A percentile compares a stretch with the other conserved stretches of the same genome.
Evolutionary conservation across 106 monocot species (phyloP).

Genomic region (Cymbidium sinense): DNA sequence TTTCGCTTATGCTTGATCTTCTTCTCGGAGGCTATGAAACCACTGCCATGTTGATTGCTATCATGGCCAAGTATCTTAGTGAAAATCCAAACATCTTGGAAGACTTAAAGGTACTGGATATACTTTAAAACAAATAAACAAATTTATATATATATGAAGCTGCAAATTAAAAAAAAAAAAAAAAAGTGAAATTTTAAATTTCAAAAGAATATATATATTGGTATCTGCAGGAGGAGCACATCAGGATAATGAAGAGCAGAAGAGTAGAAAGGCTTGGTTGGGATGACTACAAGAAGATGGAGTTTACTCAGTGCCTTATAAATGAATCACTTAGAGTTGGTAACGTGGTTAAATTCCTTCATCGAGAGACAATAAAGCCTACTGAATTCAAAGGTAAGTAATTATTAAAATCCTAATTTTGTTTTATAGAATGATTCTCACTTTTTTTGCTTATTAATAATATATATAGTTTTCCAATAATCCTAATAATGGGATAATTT

Average conservation of each 20-base stretch:
- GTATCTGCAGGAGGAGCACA: slow-evolving; percentile 38
- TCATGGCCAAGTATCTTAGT: slow-evolving; percentile 14
- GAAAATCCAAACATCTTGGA: slow-evolving; percentile 7
- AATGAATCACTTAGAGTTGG: slow-evolving; percentile 87
- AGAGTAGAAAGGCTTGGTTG: slow-evolving; percentile 40
- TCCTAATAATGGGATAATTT: too few relatives aligned
- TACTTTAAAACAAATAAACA: too few relatives aligned
- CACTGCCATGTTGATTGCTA: slow-evolving; percentile 22
- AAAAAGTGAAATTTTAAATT: too few relatives aligned
- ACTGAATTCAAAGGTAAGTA: slow-evolving; percentile 29
- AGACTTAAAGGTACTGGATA: neutral
- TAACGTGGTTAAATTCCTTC: slow-evolving; percentile 76
- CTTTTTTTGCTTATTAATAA: too few relatives aligned
- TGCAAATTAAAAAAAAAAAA: too few relatives aligned
- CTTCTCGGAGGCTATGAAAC: slow-evolving; percentile 36
- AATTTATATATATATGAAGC: neutral
- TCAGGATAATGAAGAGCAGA: slow-evolving; percentile 25
- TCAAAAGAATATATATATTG: too few relatives aligned
- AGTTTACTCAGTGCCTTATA: slow-evolving; percentile 80
- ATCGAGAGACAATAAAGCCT: slow-evolving; percentile 50
- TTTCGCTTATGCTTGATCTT: slow-evolving; percentile 23
- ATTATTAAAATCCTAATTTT: too few relatives aligned
- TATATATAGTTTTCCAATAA: too few relatives aligned
- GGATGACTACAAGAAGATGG: slow-evolving; percentile 93
- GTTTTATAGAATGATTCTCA: too few relatives aligned